A percentile compares a stretch with the other conserved stretches of the same genome.
Conservation (phyloP, 1,284 basidiomycete species). For the Leccinum subrobustum region DNA sequence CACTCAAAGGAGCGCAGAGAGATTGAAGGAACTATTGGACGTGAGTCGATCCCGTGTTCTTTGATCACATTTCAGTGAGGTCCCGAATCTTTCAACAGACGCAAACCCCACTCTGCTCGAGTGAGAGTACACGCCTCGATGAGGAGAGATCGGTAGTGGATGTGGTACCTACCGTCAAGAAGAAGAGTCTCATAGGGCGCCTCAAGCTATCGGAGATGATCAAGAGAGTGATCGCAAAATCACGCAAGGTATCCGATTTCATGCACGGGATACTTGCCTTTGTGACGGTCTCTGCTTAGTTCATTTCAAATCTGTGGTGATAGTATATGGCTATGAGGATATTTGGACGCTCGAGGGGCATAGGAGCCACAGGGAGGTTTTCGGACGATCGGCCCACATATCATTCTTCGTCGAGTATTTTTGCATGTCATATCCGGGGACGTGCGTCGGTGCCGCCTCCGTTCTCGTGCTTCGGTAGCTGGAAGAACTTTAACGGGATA, state of each 20-base stretch:
- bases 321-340: neutral
- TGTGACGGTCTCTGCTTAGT: slow-evolving; percentile 22
- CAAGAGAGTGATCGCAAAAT: slow-evolving; percentile 23
- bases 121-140: slow-evolving; percentile 8
- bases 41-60: slow-evolving; percentile 12
- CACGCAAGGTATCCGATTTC: slow-evolving; percentile 24
- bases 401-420: slow-evolving; percentile 23
- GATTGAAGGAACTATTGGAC: slow-evolving; percentile 18
- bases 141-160: slow-evolving; percentile 4
- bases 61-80: neutral
- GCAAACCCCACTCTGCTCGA: slow-evolving; percentile 1
- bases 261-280: slow-evolving; percentile 18
- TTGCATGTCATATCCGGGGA: slow-evolving; percentile 19
- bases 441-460: slow-evolving; percentile 7
- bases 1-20: slow-evolving; percentile 4
- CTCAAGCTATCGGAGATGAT: slow-evolving; percentile 22
- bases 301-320: slow-evolving; percentile 27
- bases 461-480: slow-evolving; percentile 7
- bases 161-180: slow-evolving; percentile 9
- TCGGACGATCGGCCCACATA: slow-evolving; percentile 11
- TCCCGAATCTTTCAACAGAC: slow-evolving; percentile 19
- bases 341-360: slow-evolving; percentile 1
- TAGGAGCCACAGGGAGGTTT: slow-evolving; percentile 1
- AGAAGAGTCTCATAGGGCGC: slow-evolving; percentile 9
- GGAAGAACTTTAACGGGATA: slow-evolving; percentile 3